Evolutionary conservation across 1,139 yeast genomes (phyloP).

Genomic region (Suhomyces taliae): DNA sequence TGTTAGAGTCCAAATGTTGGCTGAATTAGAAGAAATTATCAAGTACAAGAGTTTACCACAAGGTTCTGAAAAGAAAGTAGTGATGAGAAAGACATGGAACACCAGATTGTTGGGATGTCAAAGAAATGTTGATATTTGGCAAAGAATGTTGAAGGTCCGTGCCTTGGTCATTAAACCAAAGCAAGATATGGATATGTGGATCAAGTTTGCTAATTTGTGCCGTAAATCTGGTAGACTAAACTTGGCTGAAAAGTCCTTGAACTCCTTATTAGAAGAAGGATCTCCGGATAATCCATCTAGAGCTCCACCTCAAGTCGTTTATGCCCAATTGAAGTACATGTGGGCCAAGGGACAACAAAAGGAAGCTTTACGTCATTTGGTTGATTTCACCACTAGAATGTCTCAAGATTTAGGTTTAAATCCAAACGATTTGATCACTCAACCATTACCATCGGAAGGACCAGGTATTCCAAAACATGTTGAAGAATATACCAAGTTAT

Average conservation of each 20-base stretch:
- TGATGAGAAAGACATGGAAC: slow-evolving; percentile 92
- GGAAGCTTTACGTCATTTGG: slow-evolving; percentile 82
- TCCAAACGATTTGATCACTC: slow-evolving; percentile 79
- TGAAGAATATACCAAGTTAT: slow-evolving; percentile 78
- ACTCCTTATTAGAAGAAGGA: slow-evolving; percentile 67
- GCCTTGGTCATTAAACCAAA: slow-evolving; percentile 93
- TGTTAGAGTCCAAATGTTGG: slow-evolving; percentile 94
- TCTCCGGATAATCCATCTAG: slow-evolving; percentile 63
- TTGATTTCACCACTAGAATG: slow-evolving; percentile 89
- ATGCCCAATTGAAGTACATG: slow-evolving; percentile 93
- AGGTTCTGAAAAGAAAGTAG: slow-evolving; percentile 72
- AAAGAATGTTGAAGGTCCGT: slow-evolving; percentile 88
- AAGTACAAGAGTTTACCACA: slow-evolving; percentile 82
- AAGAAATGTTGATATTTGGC: slow-evolving; percentile 98
- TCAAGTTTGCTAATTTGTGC: slow-evolving; percentile 93
- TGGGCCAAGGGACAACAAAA: slow-evolving; percentile 93
- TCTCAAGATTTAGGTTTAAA: slow-evolving; percentile 83
- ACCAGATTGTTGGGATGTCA: slow-evolving; percentile 91
- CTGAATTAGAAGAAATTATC: slow-evolving; percentile 94
- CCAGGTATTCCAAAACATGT: slow-evolving; percentile 77
- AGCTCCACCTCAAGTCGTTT: slow-evolving; percentile 94
- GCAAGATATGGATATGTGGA: slow-evolving; percentile 98
- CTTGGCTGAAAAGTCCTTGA: slow-evolving; percentile 87
- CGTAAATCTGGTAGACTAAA: slow-evolving; percentile 91
- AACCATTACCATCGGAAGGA: slow-evolving; percentile 76